Conservation (phyloP, 257 asterid species). For the Solanum sitiens region DNA sequence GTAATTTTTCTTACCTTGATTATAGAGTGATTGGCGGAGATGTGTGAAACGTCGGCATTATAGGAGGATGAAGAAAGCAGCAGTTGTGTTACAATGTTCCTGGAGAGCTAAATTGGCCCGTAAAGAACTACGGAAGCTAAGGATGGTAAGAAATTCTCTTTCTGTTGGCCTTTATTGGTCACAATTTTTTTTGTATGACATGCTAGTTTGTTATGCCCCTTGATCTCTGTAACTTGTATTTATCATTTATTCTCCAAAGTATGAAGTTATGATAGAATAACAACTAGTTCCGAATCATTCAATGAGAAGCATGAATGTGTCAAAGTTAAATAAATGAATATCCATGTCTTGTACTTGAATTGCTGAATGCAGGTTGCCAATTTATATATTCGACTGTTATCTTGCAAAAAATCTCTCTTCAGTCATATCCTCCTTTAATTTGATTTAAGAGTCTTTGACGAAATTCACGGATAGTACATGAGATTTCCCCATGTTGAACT, state of each 20-base stretch:
- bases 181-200: neutral
- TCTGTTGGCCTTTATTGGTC: neutral
- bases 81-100: conserved; percentile 46
- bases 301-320: neutral
- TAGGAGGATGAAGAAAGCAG: conserved; percentile 42
- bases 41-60: conserved; percentile 20
- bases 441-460: neutral
- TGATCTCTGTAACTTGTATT: neutral
- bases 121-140: conserved; percentile 47
- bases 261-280: neutral
- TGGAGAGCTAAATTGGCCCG: conserved; percentile 49
- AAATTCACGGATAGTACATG: neutral
- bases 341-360: neutral
- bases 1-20: neutral
- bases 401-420: neutral
- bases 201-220: neutral
- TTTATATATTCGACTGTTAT: neutral
- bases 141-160: conserved; percentile 35
- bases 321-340: neutral
- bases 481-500: neutral
- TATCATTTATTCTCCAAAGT: neutral
- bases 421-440: neutral
- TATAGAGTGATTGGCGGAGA: conserved; percentile 45
- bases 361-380: neutral
- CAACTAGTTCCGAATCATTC: neutral